phyloP scores from a whole-genome alignment of 2,329 filamentous ascomycete species.

The Ophiostoma piceae region DNA sequence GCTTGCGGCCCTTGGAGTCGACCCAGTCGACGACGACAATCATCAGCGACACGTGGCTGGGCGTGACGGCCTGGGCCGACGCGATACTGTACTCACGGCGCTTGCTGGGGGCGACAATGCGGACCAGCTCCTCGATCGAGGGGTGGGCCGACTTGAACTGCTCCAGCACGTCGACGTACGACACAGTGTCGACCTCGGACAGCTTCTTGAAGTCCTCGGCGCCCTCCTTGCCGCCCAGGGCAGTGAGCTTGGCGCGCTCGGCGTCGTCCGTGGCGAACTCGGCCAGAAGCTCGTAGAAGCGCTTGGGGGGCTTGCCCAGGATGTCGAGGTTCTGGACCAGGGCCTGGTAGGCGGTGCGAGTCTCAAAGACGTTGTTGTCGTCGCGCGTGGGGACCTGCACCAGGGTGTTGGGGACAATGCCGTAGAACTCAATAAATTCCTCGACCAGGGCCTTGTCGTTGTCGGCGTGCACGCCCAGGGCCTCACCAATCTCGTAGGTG shows the following conservation, averaged over 20 bases:
- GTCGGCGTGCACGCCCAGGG: constrained; percentile 91
- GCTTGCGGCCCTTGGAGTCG: constrained; percentile 77
- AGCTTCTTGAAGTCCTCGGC: constrained; percentile 88
- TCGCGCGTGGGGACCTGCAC: constrained; percentile 91
- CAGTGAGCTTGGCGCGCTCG: constrained; percentile 74
- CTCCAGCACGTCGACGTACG: constrained; percentile 82
- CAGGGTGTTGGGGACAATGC: constrained; percentile 72
- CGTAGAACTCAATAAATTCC: constrained; percentile 86
- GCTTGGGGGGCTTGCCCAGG: constrained; percentile 92
- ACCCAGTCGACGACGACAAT: constrained; percentile 97
- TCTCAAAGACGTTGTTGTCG: constrained; percentile 66
- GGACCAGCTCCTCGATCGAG: constrained; percentile 78
- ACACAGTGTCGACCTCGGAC: constrained; percentile 83
- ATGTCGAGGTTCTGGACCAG: constrained; percentile 92
- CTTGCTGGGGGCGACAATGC: constrained; percentile 87
- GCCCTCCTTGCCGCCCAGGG: constrained; percentile 71
- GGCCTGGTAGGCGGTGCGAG: constrained; percentile 87
- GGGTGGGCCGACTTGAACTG: constrained; percentile 89
- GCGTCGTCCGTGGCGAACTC: constrained; percentile 77
- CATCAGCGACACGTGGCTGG: constrained; percentile 84
- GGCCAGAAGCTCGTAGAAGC: constrained; percentile 90
- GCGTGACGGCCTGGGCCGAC: constrained; percentile 90
- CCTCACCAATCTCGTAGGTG: constrained; percentile 95
- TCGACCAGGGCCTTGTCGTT: constrained; percentile 76
- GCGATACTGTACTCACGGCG: constrained; percentile 98